Evolutionary conservation across 257 asterid species (phyloP), one percentile per base, ranked within the genome.

Genomic region (Gentiana dahurica): DNA sequence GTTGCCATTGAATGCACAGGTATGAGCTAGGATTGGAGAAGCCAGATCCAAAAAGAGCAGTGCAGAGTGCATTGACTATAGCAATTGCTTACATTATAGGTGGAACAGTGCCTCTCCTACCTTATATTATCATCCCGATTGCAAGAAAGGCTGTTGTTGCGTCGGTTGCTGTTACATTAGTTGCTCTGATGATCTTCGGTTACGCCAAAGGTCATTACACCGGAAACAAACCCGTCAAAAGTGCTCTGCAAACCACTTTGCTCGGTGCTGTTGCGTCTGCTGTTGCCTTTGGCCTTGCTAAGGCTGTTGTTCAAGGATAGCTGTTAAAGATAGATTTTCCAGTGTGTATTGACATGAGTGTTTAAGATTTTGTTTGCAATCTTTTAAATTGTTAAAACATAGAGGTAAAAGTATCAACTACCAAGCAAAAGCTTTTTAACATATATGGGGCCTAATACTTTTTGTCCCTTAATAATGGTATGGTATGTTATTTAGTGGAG

Each of bases 211-310:
- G 95, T 41, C 67, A 76, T 65, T 91, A 79, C 57, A 91, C 98
- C 3, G 96, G 95, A 8, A 73, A 63, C 67, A 81, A 52, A 49
- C 96, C 98, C 4, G 32, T 91, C 13, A 49, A 56, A 55, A 91
- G 93, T 24, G 98, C 90, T 36, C 24, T 91, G 0, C 82, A 91
- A 55, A 91, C 98, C 2, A 83, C 98, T 44, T 36, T 87, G 1
- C 78, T 91, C n/a, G 98, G 98, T 51, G 98, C 96, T 41, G 59
- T 85, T 63, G 98, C 98, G 1, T 91, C 98, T 49, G 98, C 98
- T 41, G 95, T 94, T 76, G 98, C 98, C 54, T 91, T 71, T 62
- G 95, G 94, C 51, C 70, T 91, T 80, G 98, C 98, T 64, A 91
- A 87, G 71, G 77, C 55, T 13, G 77, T 53, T n/a, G 82, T 91